These are phyloP conservation scores for Ambrosia artemisiifolia DNA, from an alignment of 129 eudicot species.

Conservation along the genomic window DNA sequence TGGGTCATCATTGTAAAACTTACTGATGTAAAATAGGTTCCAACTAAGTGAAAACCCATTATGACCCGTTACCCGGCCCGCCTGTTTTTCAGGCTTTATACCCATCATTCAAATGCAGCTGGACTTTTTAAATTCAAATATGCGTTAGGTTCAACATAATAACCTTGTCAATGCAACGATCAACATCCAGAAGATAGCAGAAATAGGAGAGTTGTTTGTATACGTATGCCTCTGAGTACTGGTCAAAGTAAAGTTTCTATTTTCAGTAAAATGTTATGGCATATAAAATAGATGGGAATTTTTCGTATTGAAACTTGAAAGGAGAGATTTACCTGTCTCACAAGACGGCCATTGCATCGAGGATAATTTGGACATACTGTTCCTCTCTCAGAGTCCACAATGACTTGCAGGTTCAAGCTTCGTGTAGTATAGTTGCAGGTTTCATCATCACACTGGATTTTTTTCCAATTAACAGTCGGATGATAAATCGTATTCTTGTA, in stretches of 20 bases:
- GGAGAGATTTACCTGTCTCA: slow-evolving; percentile 58
- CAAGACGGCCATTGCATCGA: slow-evolving; percentile 77
- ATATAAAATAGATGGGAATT: not conserved
- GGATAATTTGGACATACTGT: slow-evolving; percentile 94
- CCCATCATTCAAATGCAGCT: no score
- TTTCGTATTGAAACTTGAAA: not conserved
- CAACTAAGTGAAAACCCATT: no score
- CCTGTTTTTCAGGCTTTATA: no score
- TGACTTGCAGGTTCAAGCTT: slow-evolving; percentile 75
- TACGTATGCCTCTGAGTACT: slow-evolving; percentile 88
- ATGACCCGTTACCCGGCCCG: no score
- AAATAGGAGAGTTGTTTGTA: slow-evolving; percentile 90
- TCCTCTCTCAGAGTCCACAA: slow-evolving; percentile 91
- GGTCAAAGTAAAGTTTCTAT: slow-evolving; percentile 7
- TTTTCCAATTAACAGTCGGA: not conserved
- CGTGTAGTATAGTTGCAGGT: slow-evolving; percentile 87
- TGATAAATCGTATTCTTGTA: not conserved
- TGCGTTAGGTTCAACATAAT: no score
- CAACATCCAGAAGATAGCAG: slow-evolving; percentile 70
- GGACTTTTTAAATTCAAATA: no score
- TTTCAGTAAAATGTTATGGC: not conserved
- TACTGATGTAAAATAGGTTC: no score
- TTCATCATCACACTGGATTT: slow-evolving; percentile 86
- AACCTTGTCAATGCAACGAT: slow-evolving; percentile 89
- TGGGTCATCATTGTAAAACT: no score